Base-by-base conservation (phyloP, 257 asterid species). In the Solanum clarkiae region DNA sequence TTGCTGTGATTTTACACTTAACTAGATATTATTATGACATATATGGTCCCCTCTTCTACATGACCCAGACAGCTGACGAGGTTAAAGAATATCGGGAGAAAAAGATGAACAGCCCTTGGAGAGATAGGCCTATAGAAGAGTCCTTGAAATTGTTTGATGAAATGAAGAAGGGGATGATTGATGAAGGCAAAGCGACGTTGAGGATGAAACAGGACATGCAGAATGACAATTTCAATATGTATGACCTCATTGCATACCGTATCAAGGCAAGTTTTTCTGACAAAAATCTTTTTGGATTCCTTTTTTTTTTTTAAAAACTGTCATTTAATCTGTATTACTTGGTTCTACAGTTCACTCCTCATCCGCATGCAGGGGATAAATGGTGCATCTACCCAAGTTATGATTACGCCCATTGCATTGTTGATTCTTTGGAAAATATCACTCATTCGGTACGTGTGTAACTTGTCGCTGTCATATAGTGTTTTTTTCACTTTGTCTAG, bases 311-410 rank as follows among this genome's bases (percentile, higher is more conserved):
- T 84, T 63, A 36, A 4, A 36, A 36, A 42, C 90, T 84, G 81
- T 72, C n/a, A 10, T 72, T 84, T 85, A 56, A 29, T 47, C 62
- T 57, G 12, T 87, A 65, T 87, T 71, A 18, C 87, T 84, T 84
- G 57, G 55, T 85, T 88, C 85, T 90, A 81, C 94, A 97, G 99
- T 94, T 93, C 87, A 94, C 98, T 26, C 98, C 98, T 88, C 99
- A 97, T 89, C 99, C 99, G 12, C 98, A 97, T 69, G 99, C 98
- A 5, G 98, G 99, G 80, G 98, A 97, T 91, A 94, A 92, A 62
- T 97, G 99, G 98, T 95, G 98, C 89, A 97, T 97, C 88, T 97
- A 97, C 87, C 98, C 99, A 15, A 97, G 99, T 86, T 95, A 97
- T 91, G 99, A 97, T 86, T 97, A 92, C 13, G 94, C 98, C 8